Evolutionary conservation across 176 grass and related monocot genomes (phyloP).

Genomic region (Aegilops longissima): DNA sequence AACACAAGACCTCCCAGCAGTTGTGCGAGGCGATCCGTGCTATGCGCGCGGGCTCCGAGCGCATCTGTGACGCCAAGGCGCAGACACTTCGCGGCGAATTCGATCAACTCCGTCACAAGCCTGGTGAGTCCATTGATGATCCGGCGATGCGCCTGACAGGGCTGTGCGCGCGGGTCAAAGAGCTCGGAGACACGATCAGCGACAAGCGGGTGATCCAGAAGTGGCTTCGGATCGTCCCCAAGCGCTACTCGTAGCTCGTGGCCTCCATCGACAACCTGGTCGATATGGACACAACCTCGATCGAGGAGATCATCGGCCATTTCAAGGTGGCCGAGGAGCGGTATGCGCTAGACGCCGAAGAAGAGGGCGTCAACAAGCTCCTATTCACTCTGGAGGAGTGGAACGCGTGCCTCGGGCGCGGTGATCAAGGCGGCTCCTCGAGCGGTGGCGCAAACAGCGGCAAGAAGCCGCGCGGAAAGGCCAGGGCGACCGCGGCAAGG

Average conservation of each 20-base stretch:
- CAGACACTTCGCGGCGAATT: not conserved
- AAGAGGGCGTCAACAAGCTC: too few relatives aligned
- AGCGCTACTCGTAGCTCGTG: not conserved
- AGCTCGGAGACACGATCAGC: too few relatives aligned
- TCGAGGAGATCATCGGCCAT: not conserved
- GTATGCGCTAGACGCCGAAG: not conserved
- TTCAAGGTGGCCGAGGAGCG: not conserved
- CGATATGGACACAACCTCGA: not conserved
- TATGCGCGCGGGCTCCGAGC: not conserved
- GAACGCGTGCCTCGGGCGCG: too few relatives aligned
- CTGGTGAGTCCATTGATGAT: not conserved
- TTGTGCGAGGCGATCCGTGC: too few relatives aligned
- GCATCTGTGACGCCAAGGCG: not conserved
- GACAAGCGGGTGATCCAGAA: not conserved
- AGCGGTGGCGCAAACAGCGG: too few relatives aligned
- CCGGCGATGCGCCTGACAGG: not conserved
- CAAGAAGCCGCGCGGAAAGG: too few relatives aligned
- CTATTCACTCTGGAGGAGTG: too few relatives aligned
- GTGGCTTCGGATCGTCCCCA: not conserved
- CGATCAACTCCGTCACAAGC: not conserved
- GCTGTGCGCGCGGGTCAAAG: not conserved
- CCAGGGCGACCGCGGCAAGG: too few relatives aligned
- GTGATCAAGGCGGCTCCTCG: too few relatives aligned
- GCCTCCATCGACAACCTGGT: not conserved
- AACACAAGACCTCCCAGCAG: too few relatives aligned